A percentile compares a stretch with the other conserved stretches of the same genome.
Evolutionary conservation across 2,329 filamentous ascomycete genomes (phyloP).

Genomic region (Pleomassaria siparia): DNA sequence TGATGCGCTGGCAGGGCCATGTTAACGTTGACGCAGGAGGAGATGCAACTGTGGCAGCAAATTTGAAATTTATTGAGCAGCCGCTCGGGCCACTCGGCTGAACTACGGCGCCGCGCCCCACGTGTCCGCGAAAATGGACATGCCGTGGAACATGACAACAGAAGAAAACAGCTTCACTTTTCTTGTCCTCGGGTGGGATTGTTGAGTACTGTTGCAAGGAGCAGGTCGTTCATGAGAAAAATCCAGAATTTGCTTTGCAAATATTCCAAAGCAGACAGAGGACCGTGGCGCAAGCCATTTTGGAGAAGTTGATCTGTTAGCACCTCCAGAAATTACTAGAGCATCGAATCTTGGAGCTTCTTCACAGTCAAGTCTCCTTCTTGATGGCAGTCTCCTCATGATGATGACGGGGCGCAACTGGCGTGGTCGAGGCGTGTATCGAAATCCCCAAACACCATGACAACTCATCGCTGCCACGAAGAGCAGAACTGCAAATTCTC

Average conservation of each 20-base stretch:
- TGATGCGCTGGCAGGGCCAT: constrained; percentile 42
- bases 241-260: too few relatives aligned
- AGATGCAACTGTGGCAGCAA: constrained; percentile 25
- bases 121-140: background rate
- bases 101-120: constrained; percentile 10
- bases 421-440: constrained; percentile 19
- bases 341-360: too few relatives aligned
- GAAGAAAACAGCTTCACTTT: constrained; percentile 32
- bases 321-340: too few relatives aligned
- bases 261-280: too few relatives aligned
- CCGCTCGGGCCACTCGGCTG: constrained; percentile 26
- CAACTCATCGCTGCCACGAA: constrained; percentile 38
- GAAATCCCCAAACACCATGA: constrained; percentile 12
- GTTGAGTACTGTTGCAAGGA: too few relatives aligned
- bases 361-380: too few relatives aligned
- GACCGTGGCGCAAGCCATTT: too few relatives aligned
- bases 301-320: too few relatives aligned
- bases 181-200: too few relatives aligned
- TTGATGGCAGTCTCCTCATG: too few relatives aligned
- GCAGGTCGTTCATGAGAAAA: too few relatives aligned
- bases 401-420: constrained; percentile 25
- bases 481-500: constrained; percentile 7
- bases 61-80: constrained; percentile 28
- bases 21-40: constrained; percentile 27
- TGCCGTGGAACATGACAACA: background rate